phyloP scores from a whole-genome alignment of 2,329 filamentous ascomycete genomes.

The Diaporthe destruens region DNA sequence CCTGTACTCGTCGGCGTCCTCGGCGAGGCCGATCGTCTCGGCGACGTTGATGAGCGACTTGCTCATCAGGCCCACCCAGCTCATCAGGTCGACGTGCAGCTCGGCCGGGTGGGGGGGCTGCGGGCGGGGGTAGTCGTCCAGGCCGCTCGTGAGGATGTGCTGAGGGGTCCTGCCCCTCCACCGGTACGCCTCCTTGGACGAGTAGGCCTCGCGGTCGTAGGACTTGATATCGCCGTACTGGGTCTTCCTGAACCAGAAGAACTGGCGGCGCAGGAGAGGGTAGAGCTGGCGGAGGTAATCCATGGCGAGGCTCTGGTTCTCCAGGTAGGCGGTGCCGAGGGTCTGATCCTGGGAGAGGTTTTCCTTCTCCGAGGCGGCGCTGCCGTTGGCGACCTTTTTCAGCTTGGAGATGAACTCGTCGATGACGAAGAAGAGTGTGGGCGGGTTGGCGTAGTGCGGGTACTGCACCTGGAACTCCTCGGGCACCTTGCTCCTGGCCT shows the following conservation, averaged over 20 bases:
- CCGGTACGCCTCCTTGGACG: conserved; percentile 90
- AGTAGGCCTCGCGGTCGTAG: conserved; percentile 91
- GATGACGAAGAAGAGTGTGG: conserved; percentile 91
- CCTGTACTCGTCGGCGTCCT: conserved; percentile 80
- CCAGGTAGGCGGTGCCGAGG: conserved; percentile 73
- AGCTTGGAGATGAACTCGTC: conserved; percentile 87
- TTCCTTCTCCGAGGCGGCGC: conserved; percentile 57
- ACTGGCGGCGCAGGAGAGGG: conserved; percentile 88
- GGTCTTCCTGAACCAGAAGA: conserved; percentile 94
- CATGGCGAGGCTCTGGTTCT: conserved; percentile 75
- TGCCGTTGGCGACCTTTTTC: conserved; percentile 64
- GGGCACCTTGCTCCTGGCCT: conserved; percentile 95
- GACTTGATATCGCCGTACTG: conserved; percentile 90
- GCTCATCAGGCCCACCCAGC: conserved; percentile 98
- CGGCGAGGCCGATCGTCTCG: conserved; percentile 76
- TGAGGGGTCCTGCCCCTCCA: conserved; percentile 91
- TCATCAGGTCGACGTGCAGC: conserved; percentile 93
- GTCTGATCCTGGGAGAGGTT: conserved; percentile 57
- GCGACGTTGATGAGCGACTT: conserved; percentile 87
- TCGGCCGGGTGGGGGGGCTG: conserved; percentile 96
- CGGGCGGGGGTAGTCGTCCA: conserved; percentile 95
- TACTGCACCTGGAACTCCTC: conserved; percentile 94
- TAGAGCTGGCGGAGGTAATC: conserved; percentile 83
- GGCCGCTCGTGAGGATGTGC: conserved; percentile 91
- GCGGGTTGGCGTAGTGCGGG: conserved; percentile 96